Evolutionary conservation across 305 asterid species (phyloP).

Genomic region (Plantago rigida): DNA sequence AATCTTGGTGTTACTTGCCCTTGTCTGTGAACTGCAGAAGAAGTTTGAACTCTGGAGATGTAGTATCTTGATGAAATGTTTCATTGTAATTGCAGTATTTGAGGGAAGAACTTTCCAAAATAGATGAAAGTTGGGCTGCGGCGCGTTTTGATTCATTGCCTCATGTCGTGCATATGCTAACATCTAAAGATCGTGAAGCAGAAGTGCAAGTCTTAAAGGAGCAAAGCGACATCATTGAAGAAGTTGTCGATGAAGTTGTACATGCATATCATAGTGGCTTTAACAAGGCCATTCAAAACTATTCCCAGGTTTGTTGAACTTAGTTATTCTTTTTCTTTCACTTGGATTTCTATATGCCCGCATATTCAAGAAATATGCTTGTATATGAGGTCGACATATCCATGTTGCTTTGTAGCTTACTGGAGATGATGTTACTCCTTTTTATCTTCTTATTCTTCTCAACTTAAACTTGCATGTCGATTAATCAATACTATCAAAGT

Average conservation of each 20-base stretch:
- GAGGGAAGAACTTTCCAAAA: slow-evolving; percentile 75
- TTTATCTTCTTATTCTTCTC: slow-evolving; percentile 3
- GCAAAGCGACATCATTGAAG: slow-evolving; percentile 91
- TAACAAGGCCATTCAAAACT: slow-evolving; percentile 97
- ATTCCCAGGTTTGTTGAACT: slow-evolving; percentile 78
- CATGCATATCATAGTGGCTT: slow-evolving; percentile 97
- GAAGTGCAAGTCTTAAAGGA: slow-evolving; percentile 73
- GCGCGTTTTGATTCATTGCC: slow-evolving; percentile 97
- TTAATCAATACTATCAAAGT: neutral
- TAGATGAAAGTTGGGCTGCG: slow-evolving; percentile 93
- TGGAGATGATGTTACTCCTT: neutral
- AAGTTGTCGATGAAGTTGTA: slow-evolving; percentile 98
- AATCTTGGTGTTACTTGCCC: neutral
- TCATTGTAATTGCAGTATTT: slow-evolving; percentile 53
- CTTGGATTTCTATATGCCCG: slow-evolving; percentile 9
- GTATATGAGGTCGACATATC: slow-evolving; percentile 10
- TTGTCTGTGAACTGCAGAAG: slow-evolving; percentile 13
- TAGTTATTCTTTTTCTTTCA: slow-evolving; percentile 17
- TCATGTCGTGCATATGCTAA: slow-evolving; percentile 93
- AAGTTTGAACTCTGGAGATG: slow-evolving; percentile 16
- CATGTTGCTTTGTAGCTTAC: slow-evolving; percentile 11
- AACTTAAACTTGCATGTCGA: neutral
- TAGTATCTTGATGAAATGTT: slow-evolving; percentile 21
- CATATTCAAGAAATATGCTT: slow-evolving; percentile 21
- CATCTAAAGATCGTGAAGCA: slow-evolving; percentile 91